Evolutionary conservation across 306 rosid genomes (phyloP).

Genomic region (Fragaria ananassa): DNA sequence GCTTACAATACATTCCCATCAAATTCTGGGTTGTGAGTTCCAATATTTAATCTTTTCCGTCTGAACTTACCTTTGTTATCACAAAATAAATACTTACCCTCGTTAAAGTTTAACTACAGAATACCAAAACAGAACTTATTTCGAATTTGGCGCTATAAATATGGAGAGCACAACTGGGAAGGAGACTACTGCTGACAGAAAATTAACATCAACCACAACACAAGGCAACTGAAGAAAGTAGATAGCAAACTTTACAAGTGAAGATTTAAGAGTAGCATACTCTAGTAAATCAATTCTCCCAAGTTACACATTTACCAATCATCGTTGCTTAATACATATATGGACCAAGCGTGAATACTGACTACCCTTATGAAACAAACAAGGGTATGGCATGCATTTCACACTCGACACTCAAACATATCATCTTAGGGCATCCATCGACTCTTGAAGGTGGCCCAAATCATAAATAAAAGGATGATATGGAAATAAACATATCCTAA

Average conservation of each 20-base stretch:
- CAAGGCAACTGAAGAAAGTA: background rate
- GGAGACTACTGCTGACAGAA: background rate
- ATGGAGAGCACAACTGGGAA: background rate
- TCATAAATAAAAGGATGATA: slow-evolving; percentile 39
- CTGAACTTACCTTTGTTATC: too few relatives aligned
- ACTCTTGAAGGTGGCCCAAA: slow-evolving; percentile 29
- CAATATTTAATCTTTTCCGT: too few relatives aligned
- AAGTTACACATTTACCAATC: slow-evolving; percentile 28
- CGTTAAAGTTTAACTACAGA: too few relatives aligned
- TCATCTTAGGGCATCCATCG: slow-evolving; percentile 35
- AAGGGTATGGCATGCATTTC: slow-evolving; percentile 34
- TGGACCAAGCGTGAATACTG: slow-evolving; percentile 18
- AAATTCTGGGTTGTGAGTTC: too few relatives aligned
- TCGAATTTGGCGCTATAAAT: background rate
- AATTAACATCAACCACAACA: background rate
- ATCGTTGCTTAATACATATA: slow-evolving; percentile 33
- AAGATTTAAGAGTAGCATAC: background rate
- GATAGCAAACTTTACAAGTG: slow-evolving; percentile 6
- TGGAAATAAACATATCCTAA: slow-evolving; percentile 44
- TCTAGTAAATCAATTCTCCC: slow-evolving; percentile 5
- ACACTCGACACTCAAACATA: slow-evolving; percentile 40
- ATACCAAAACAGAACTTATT: too few relatives aligned
- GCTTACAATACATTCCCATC: too few relatives aligned
- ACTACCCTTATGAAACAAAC: slow-evolving; percentile 25
- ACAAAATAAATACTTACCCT: too few relatives aligned